phyloP scores from a whole-genome alignment of 2,329 filamentous ascomycete genomes.

The Monosporascus sp. region DNA sequence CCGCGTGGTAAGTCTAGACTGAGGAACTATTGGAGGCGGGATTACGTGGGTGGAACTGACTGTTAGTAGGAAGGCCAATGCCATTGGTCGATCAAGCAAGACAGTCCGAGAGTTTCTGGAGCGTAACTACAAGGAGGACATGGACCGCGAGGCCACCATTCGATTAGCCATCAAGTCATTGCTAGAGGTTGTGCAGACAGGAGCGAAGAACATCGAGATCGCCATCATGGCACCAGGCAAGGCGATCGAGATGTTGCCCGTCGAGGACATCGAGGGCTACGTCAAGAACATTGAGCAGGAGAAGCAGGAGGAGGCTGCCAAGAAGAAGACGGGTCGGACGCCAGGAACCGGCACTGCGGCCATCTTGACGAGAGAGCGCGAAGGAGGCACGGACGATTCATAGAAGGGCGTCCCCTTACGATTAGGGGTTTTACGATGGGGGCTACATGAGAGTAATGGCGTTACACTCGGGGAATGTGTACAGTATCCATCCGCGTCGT shows the following conservation, averaged over 20 bases:
- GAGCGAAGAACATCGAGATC: conserved; percentile 99
- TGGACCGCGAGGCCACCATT: conserved; percentile 94
- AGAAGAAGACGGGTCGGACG: conserved; percentile 82
- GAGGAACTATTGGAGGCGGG: background rate
- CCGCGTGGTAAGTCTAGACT: conserved; percentile 69
- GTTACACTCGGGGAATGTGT: conserved; percentile 7
- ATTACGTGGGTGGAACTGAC: conserved; percentile 5
- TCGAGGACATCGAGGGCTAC: conserved; percentile 93
- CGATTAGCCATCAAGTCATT: conserved; percentile 97
- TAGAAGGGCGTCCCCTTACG: background rate
- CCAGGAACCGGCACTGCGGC: conserved; percentile 66
- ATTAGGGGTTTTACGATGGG: no score
- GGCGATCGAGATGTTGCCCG: conserved; percentile 84
- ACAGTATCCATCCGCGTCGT: conserved; percentile 8
- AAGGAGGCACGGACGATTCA: conserved; percentile 26
- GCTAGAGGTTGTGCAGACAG: conserved; percentile 95
- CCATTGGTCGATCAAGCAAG: conserved; percentile 97
- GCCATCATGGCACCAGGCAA: conserved; percentile 95
- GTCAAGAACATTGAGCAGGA: conserved; percentile 99
- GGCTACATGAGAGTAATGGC: no score
- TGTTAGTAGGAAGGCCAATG: conserved; percentile 85
- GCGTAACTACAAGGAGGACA: conserved; percentile 96
- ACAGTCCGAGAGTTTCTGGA: conserved; percentile 98
- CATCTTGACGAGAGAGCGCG: conserved; percentile 62
- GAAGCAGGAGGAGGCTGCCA: conserved; percentile 97